phyloP scores from a whole-genome alignment of 257 asterid species.

The Ocimum tenuiflorum region DNA sequence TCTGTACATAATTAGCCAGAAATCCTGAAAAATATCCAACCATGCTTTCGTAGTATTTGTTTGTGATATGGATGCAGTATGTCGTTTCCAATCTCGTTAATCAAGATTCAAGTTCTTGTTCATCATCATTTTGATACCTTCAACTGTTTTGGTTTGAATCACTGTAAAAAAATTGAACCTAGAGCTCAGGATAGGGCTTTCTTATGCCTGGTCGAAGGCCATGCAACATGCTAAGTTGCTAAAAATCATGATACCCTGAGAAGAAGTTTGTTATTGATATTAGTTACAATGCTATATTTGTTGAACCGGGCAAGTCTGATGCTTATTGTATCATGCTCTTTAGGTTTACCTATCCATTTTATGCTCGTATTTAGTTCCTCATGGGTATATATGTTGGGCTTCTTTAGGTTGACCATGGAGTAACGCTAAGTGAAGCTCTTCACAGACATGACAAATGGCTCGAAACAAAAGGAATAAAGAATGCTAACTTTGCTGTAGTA shows the following conservation, averaged over 20 bases:
- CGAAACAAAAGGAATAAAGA: slow-evolving; percentile 59
- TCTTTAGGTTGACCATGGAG: slow-evolving; percentile 58
- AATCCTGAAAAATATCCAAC: not conserved
- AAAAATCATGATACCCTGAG: not conserved
- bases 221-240: not conserved
- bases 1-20: not conserved
- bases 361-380: not conserved
- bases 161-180: not conserved
- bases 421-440: slow-evolving; percentile 63
- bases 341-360: no score
- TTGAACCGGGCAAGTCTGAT: not conserved
- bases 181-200: not conserved
- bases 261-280: not conserved
- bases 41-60: not conserved
- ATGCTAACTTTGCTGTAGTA: slow-evolving; percentile 65
- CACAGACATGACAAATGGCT: slow-evolving; percentile 74
- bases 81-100: no score
- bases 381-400: not conserved
- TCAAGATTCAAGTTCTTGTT: no score
- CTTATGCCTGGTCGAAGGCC: not conserved
- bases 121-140: no score
- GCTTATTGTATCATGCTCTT: no score
- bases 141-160: not conserved
- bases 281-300: not conserved
- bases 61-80: no score